A percentile compares a stretch with the other conserved stretches of the same genome.
These are phyloP conservation scores for Russula sp. DNA, from an alignment of 768 basidiomycete species.

Conservation along the genomic window DNA sequence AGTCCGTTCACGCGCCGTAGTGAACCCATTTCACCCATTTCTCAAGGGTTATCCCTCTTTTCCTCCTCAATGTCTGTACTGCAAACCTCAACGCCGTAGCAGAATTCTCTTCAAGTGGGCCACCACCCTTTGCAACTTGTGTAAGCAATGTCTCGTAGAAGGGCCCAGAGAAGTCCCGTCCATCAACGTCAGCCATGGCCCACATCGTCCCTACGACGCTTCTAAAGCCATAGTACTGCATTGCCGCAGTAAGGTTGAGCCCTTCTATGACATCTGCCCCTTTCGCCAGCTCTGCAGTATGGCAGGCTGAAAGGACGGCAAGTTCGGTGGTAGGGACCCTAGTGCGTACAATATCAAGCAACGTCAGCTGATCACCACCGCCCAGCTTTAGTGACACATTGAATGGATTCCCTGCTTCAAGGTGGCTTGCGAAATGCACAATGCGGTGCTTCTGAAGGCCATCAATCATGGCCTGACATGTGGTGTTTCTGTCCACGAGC, in stretches of 20 bases:
- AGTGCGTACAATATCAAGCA: neutral
- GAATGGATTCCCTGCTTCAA: neutral
- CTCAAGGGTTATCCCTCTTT: too few relatives aligned
- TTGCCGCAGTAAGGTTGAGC: slow-evolving; percentile 9
- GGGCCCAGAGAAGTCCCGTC: neutral
- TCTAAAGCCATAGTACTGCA: too few relatives aligned
- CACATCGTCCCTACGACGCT: too few relatives aligned
- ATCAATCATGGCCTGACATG: neutral
- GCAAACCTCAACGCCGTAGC: too few relatives aligned
- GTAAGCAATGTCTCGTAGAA: too few relatives aligned
- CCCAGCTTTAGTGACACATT: neutral
- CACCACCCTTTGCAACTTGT: too few relatives aligned
- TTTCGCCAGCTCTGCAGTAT: neutral
- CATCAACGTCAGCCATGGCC: slow-evolving; percentile 4
- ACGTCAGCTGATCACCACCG: neutral
- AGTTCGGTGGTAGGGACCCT: slow-evolving; percentile 9
- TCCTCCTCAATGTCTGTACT: too few relatives aligned
- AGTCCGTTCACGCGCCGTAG: too few relatives aligned
- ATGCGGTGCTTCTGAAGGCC: neutral
- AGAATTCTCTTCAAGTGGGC: too few relatives aligned
- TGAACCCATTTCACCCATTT: too few relatives aligned
- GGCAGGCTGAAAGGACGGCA: slow-evolving; percentile 6
- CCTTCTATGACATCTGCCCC: slow-evolving; percentile 3
- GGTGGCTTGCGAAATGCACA: slow-evolving; percentile 4
- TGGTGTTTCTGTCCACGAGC: neutral